phyloP scores from a whole-genome alignment of 169 alveolate species.

The Cryptosporidium ubiquitum region DNA sequence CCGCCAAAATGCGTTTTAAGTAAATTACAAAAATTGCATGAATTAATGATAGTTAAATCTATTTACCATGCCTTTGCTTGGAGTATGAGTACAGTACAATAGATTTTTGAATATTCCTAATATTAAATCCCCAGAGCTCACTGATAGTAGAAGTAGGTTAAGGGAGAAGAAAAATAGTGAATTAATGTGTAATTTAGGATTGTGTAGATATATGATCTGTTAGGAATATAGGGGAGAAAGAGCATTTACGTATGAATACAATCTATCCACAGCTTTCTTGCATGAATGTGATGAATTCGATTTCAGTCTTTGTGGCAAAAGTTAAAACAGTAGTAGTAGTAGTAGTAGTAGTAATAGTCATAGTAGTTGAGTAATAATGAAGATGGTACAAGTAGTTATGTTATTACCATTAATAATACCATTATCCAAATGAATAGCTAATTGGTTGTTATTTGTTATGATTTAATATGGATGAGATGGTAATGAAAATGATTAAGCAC shows the following conservation, averaged over 20 bases:
- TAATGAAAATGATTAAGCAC: not conserved
- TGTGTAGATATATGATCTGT: not conserved
- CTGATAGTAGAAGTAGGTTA: not conserved
- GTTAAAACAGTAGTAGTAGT: too few species aligned
- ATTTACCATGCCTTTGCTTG: slow-evolving; percentile 57
- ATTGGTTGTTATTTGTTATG: too few species aligned
- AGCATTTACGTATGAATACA: not conserved
- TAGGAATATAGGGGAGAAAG: not conserved
- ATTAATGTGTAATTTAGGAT: not conserved
- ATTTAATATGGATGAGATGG: too few species aligned
- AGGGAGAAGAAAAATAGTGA: not conserved
- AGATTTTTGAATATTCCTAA: slow-evolving; percentile 17
- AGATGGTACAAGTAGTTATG: too few species aligned
- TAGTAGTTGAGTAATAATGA: not conserved
- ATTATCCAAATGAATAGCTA: too few species aligned
- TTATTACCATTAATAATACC: too few species aligned
- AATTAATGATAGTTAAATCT: not conserved
- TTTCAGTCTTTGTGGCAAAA: too few species aligned
- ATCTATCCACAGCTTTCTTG: not conserved
- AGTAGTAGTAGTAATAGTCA: too few species aligned
- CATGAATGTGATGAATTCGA: too few species aligned
- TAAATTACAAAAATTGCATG: not conserved
- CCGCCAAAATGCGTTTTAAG: not conserved
- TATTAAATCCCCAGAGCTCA: slow-evolving; percentile 66
- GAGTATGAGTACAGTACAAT: slow-evolving; percentile 26